phyloP scores from a whole-genome alignment of 768 basidiomycete genomes.

The Phylloporus arenicola region DNA sequence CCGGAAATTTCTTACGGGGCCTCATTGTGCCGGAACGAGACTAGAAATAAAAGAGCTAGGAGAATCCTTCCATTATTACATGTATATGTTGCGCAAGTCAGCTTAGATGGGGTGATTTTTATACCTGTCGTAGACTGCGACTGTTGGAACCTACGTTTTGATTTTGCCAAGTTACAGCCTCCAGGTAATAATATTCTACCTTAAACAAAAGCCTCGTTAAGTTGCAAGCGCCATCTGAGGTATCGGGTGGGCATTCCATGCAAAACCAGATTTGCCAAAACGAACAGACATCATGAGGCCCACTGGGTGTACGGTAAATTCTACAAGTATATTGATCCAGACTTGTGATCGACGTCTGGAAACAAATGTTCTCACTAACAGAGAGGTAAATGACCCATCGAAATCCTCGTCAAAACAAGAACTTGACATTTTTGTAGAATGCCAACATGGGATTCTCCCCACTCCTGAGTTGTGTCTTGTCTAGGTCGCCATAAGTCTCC shows the following conservation, averaged over 20 bases:
- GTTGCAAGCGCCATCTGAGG: too few species aligned
- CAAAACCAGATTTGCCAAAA: too few species aligned
- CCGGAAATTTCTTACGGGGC: constrained; percentile 51
- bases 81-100: constrained; percentile 54
- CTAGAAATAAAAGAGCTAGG: constrained; percentile 69
- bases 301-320: too few species aligned
- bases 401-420: constrained; percentile 59
- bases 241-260: too few species aligned
- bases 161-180: too few species aligned
- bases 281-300: too few species aligned
- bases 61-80: constrained; percentile 78
- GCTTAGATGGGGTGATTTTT: neutral
- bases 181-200: too few species aligned
- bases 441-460: constrained; percentile 87
- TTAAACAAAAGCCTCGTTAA: too few species aligned
- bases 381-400: neutral
- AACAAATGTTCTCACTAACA: neutral
- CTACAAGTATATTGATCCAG: too few species aligned
- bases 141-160: too few species aligned
- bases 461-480: constrained; percentile 62
- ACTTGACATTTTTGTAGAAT: constrained; percentile 91
- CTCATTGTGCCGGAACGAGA: constrained; percentile 43
- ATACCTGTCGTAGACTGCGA: too few species aligned
- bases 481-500: constrained; percentile 74
- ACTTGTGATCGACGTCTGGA: too few species aligned